A percentile compares a stretch with the other conserved stretches of the same genome.
Conservation (phyloP, 2,329 filamentous ascomycete species). For the Aureobasidium sp. region DNA sequence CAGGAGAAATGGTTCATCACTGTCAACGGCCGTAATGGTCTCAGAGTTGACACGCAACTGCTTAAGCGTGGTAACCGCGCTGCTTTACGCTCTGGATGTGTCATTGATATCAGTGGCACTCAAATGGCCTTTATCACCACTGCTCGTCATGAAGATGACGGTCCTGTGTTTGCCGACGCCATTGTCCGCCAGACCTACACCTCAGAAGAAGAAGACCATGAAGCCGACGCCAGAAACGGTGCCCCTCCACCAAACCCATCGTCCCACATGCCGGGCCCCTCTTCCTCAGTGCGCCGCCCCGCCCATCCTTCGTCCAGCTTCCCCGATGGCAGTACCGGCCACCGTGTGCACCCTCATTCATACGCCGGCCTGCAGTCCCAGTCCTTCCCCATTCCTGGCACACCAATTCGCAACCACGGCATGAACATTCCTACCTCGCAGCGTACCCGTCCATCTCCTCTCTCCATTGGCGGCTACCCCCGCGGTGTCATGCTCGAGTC, state of each 20-base stretch:
- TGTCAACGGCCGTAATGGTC: conserved; percentile 92
- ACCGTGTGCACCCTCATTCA: conserved; percentile 40
- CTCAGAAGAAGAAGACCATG: conserved; percentile 44
- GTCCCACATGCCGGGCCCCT: conserved; percentile 17
- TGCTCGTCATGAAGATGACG: conserved; percentile 75
- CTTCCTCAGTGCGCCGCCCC: conserved; percentile 21
- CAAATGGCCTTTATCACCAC: conserved; percentile 99
- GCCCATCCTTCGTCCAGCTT: conserved; percentile 24
- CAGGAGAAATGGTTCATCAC: conserved; percentile 78
- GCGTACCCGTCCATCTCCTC: conserved; percentile 51
- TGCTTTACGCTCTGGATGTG: conserved; percentile 83
- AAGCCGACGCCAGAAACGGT: conserved; percentile 30
- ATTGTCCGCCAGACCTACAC: conserved; percentile 43
- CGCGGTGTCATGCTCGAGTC: conserved; percentile 59
- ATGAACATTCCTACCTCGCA: conserved; percentile 24
- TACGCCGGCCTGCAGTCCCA: conserved; percentile 35
- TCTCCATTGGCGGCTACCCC: conserved; percentile 42
- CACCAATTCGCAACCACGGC: conserved; percentile 35
- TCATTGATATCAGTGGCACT: conserved; percentile 90
- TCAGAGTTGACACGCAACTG: conserved; percentile 80
- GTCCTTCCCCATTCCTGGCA: conserved; percentile 38
- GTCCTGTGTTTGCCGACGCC: conserved; percentile 62
- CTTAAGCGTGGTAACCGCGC: conserved; percentile 73
- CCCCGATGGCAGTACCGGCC: conserved; percentile 25
- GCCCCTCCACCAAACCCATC: conserved; percentile 21